A percentile compares a stretch with the other conserved stretches of the same genome.
phyloP scores from a whole-genome alignment of 2,329 filamentous ascomycete species.

The Phymatotrichopsis omnivora region DNA sequence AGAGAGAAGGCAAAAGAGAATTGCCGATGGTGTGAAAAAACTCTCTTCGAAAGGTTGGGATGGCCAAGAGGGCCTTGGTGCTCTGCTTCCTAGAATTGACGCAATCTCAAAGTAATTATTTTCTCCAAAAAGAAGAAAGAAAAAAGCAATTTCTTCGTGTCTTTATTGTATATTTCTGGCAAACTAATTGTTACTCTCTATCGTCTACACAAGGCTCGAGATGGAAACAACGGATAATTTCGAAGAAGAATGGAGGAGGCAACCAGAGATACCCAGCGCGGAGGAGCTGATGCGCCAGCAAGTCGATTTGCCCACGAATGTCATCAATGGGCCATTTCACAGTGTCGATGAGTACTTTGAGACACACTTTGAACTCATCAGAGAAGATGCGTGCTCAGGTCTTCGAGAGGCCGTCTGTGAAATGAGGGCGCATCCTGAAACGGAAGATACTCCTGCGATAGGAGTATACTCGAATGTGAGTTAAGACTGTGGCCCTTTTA shows the following conservation, averaged over 20 bases:
- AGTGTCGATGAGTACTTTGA: constrained; percentile 57
- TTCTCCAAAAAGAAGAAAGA: no score
- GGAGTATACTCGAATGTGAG: constrained; percentile 61
- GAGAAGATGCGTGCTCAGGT: constrained; percentile 62
- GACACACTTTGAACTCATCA: constrained; percentile 62
- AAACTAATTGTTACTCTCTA: no score
- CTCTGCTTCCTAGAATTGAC: no score
- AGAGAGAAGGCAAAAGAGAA: no score
- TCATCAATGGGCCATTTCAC: constrained; percentile 46
- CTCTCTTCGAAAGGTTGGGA: no score
- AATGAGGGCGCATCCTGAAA: constrained; percentile 44
- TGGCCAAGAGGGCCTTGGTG: no score
- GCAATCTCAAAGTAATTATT: no score
- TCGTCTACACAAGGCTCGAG: constrained; percentile 26
- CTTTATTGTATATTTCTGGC: no score
- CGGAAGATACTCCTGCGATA: constrained; percentile 48
- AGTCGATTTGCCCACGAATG: constrained; percentile 44
- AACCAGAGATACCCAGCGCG: constrained; percentile 47
- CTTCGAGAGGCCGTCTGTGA: constrained; percentile 56
- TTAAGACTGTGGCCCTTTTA: constrained; percentile 1
- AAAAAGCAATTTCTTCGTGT: no score
- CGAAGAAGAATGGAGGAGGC: constrained; percentile 33
- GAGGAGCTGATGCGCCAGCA: constrained; percentile 42
- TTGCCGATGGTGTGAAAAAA: no score
- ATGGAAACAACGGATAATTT: constrained; percentile 16